Conservation (phyloP, 2,329 filamentous ascomycete genomes). For the Claviceps sp. region DNA sequence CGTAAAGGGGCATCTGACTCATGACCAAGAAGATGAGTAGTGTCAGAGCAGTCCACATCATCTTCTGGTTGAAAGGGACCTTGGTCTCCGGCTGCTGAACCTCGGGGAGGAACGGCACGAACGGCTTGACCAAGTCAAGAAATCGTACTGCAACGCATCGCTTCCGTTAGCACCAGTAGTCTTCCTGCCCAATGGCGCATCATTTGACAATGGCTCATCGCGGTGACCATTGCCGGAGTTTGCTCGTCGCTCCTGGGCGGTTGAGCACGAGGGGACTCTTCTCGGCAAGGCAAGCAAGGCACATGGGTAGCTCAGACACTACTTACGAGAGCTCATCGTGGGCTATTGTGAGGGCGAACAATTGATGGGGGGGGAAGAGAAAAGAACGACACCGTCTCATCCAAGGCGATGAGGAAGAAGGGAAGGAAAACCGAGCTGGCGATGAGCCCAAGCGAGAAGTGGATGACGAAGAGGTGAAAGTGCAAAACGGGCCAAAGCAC, state of each 20-base stretch:
- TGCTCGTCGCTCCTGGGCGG: background rate
- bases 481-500: constrained; percentile 14
- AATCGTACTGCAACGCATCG: constrained; percentile 63
- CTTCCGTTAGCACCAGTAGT: constrained; percentile 15
- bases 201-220: background rate
- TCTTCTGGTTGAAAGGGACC: constrained; percentile 95
- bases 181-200: constrained; percentile 16
- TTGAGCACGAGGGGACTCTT: background rate
- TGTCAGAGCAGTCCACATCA: constrained; percentile 91
- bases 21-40: constrained; percentile 99
- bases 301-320: constrained; percentile 5
- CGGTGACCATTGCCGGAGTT: constrained; percentile 1
- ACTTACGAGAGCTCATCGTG: constrained; percentile 46
- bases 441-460: constrained; percentile 20
- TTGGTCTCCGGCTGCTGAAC: constrained; percentile 97
- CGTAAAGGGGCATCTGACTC: constrained; percentile 99
- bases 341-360: constrained; percentile 20
- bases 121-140: constrained; percentile 98
- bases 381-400: constrained; percentile 27
- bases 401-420: constrained; percentile 22
- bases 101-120: constrained; percentile 98
- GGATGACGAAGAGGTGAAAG: constrained; percentile 16
- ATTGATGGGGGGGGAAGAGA: constrained; percentile 10
- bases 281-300: background rate
- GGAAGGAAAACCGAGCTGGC: constrained; percentile 21